Evolutionary conservation across 2,329 filamentous ascomycete genomes (phyloP).

Genomic region (Sarocladium kiliense): DNA sequence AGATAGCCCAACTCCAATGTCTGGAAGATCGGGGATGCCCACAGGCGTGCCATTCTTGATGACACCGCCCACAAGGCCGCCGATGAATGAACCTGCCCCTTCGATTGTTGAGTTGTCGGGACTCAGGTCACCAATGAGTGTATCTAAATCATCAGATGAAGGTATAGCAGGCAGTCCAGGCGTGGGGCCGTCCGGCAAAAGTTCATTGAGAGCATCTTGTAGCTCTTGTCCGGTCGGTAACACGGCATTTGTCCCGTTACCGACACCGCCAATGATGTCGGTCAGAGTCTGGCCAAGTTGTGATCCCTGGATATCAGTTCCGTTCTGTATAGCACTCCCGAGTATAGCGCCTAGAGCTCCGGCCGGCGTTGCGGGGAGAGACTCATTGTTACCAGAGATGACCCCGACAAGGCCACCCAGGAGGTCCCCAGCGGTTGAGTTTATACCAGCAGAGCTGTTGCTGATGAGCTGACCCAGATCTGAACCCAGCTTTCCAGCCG

Average conservation of each 20-base stretch:
- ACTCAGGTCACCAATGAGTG: neutral
- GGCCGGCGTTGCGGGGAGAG: neutral
- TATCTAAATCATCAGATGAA: neutral
- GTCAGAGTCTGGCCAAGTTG: neutral
- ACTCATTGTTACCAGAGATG: neutral
- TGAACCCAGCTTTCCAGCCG: slow-evolving; percentile 3
- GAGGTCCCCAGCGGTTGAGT: slow-evolving; percentile 4
- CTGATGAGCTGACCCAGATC: neutral
- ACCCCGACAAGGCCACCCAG: neutral
- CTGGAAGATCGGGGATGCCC: neutral
- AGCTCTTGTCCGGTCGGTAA: neutral
- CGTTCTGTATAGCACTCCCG: neutral
- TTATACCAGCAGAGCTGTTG: neutral
- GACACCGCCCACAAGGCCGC: slow-evolving; percentile 1
- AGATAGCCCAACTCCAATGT: neutral
- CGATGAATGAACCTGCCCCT: neutral
- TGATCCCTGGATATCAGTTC: neutral
- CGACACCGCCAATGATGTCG: neutral
- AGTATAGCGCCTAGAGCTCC: neutral
- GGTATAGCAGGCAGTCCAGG: neutral
- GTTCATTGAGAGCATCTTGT: neutral
- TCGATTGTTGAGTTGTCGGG: neutral
- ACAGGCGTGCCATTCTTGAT: slow-evolving; percentile 5
- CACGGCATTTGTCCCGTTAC: neutral
- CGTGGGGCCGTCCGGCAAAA: neutral